Conservation (phyloP, 164 flowering plant species). For the Umbellularia californica region DNA sequence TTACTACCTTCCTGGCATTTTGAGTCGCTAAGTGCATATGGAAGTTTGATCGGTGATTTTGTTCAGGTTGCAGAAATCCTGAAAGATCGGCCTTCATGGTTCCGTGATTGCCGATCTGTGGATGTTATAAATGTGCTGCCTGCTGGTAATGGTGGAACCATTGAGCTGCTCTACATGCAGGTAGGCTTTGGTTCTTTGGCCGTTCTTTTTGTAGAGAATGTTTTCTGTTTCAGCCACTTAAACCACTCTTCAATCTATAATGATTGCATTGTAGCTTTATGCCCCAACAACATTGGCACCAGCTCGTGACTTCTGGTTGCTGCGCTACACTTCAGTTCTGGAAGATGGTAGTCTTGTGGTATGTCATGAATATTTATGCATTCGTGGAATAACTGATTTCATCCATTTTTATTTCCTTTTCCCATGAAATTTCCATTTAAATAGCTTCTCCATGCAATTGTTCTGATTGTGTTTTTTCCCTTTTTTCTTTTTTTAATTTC, state of each 20-base stretch:
- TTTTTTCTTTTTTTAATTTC: not conserved
- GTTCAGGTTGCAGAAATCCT: conserved; percentile 92
- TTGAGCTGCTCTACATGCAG: conserved; percentile 97
- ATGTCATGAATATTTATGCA: conserved; percentile 20
- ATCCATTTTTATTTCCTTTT: not conserved
- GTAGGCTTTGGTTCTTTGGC: conserved; percentile 24
- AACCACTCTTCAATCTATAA: not conserved
- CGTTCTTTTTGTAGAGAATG: not conserved
- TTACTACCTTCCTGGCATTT: not conserved
- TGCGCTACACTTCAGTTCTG: conserved; percentile 80
- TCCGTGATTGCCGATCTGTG: conserved; percentile 90
- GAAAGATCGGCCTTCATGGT: conserved; percentile 95
- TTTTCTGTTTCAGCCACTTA: not conserved
- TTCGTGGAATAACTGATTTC: not conserved
- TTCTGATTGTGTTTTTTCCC: not conserved
- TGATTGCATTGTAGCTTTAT: conserved; percentile 49
- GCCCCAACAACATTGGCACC: conserved; percentile 97
- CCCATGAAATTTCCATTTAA: not conserved
- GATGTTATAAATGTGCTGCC: conserved; percentile 82
- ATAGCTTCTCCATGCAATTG: too few species aligned
- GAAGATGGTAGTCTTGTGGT: conserved; percentile 99
- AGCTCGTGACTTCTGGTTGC: conserved; percentile 93
- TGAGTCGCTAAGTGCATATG: not conserved
- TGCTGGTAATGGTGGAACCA: conserved; percentile 97
- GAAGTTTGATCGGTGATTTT: not conserved